Evolutionary conservation across 441 rosid genomes (phyloP), one percentile per base, ranked within the genome.

Genomic region (Syzygium syzygioides): DNA sequence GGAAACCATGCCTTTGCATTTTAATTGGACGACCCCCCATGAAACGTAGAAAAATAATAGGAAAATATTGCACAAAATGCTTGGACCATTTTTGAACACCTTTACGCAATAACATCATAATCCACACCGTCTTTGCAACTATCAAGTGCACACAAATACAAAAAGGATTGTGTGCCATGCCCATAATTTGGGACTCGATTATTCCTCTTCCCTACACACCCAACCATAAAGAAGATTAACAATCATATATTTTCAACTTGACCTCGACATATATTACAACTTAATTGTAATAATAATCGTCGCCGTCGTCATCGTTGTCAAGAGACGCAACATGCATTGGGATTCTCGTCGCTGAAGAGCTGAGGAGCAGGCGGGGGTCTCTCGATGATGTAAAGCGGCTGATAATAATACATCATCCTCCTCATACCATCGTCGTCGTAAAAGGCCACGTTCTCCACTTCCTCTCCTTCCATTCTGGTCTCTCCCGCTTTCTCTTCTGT

Each of bases 361-460:
- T 95, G 98, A 85, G 99, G 98, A 26, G 88, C 76, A 25, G 99
- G 96, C 55, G 97, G 98, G 89, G 95, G 93, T 87, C 92, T 92
- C 89, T 97, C 98, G 13, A 95, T 90, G 68, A 94, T 91, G 71
- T 97, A 94, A 55, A 89, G 88, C 14, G 98, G 98, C 62, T 95
- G 95, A 88, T 95, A 94, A 87, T 94, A 90, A 55, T 96, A 90
- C 91, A 94, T 88, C 97, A 95, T 93, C 84, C 94, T 92, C 90
- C 92, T 96, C 94, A 93, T 91, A 20, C 90, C 85, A 71, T 96
- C 99, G 30, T 95, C 97, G 4, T 92, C 94, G 9, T 48, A 53
- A 45, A 17, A 19, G 41, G 52, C 9, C 60, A 53, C 32, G n/a
- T 34, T 23, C 59, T 60, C 9, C 14, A 13, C 66, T 87, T 4